Evolutionary conservation across 257 asterid genomes (phyloP).

Genomic region (Datura wrightii): DNA sequence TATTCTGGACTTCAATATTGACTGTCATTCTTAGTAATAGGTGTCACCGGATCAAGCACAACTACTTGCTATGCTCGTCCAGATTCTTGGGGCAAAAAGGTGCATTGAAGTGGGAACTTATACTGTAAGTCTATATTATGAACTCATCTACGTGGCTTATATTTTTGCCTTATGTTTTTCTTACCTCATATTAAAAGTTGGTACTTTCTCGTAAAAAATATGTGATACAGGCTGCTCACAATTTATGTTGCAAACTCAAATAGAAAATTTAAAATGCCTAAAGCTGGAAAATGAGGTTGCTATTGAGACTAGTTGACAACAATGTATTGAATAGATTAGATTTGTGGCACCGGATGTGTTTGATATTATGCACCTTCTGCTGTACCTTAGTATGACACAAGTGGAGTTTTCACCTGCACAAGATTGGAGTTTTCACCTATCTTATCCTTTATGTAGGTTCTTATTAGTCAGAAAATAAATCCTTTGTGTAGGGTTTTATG

Average conservation of each 20-base stretch:
- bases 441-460: slow-evolving; percentile 21
- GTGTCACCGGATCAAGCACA: slow-evolving; percentile 98
- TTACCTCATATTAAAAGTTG: neutral
- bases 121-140: slow-evolving; percentile 56
- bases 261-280: neutral
- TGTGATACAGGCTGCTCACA: neutral
- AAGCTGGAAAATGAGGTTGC: neutral
- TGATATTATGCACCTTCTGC: neutral
- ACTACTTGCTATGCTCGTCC: slow-evolving; percentile 89
- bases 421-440: neutral
- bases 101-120: slow-evolving; percentile 95
- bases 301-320: neutral
- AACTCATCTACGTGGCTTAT: neutral
- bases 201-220: neutral
- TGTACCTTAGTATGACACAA: neutral
- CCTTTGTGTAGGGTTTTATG: neutral
- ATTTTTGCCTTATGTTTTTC: neutral
- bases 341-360: slow-evolving; percentile 11
- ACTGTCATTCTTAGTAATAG: slow-evolving; percentile 42
- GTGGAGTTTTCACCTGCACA: neutral
- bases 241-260: neutral
- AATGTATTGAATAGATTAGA: neutral
- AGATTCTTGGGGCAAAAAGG: slow-evolving; percentile 81
- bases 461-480: neutral
- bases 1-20: neutral